phyloP scores from a whole-genome alignment of 176 grass and related monocot genomes.

The Zizania latifolia region DNA sequence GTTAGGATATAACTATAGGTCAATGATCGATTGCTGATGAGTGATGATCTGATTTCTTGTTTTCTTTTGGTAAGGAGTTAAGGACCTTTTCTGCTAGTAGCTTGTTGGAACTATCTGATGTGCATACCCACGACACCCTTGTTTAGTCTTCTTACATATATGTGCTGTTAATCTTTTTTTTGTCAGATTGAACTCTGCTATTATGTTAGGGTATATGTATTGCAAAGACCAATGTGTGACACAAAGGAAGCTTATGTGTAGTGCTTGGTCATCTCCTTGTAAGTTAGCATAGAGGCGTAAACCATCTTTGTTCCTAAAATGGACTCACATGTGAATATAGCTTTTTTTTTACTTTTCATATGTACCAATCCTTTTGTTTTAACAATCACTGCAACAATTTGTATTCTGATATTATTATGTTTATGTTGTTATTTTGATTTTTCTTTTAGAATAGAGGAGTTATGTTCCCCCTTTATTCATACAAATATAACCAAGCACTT shows the following conservation, averaged over 20 bases:
- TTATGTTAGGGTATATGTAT: background rate
- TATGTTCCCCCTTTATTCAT: background rate
- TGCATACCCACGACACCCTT: background rate
- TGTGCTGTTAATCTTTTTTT: background rate
- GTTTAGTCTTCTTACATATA: background rate
- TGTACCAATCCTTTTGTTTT: background rate
- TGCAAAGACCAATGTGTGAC: too few species aligned
- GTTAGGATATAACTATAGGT: background rate
- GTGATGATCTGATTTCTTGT: background rate
- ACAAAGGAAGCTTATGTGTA: background rate
- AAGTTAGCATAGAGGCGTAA: background rate
- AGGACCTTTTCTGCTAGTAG: background rate
- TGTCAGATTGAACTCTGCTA: background rate
- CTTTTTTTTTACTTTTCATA: background rate
- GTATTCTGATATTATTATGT: background rate
- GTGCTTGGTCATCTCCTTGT: background rate
- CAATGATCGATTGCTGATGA: background rate
- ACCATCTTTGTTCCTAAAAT: background rate
- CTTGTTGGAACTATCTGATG: background rate
- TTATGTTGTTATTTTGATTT: conserved; percentile 16
- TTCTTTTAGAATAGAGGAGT: conserved; percentile 5
- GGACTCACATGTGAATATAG: background rate
- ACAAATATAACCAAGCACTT: background rate
- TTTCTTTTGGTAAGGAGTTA: background rate
- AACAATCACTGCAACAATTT: too few species aligned